A percentile compares a stretch with the other conserved stretches of the same genome.
phyloP scores from a whole-genome alignment of 2,329 filamentous ascomycete species.

The Penicillium expansum region DNA sequence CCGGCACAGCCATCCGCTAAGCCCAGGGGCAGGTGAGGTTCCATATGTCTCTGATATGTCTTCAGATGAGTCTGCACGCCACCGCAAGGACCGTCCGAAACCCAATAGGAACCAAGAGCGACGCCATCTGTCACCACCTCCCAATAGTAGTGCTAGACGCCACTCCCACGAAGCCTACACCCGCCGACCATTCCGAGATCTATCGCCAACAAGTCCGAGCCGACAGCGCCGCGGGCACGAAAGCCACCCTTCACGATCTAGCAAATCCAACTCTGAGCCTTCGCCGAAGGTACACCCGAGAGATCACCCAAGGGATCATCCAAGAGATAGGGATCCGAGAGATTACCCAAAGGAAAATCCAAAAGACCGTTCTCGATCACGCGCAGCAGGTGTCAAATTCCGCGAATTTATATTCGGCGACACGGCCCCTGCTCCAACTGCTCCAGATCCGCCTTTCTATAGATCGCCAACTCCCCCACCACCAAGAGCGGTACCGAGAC shows the following conservation, averaged over 20 bases:
- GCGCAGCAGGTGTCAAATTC: conserved; percentile 23
- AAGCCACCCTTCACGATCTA: conserved; percentile 6
- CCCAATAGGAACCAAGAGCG: conserved; percentile 18
- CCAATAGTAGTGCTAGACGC: conserved; percentile 27
- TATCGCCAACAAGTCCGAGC: conserved; percentile 23
- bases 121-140: conserved; percentile 30
- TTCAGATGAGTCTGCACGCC: conserved; percentile 25
- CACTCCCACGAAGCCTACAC: conserved; percentile 40
- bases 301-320: not conserved
- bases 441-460: conserved; percentile 19
- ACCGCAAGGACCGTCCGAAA: conserved; percentile 8
- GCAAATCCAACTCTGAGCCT: conserved; percentile 14
- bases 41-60: conserved; percentile 30
- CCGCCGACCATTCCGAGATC: conserved; percentile 29
- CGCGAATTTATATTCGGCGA: conserved; percentile 27
- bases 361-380: conserved; percentile 17
- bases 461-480: conserved; percentile 12
- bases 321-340: not conserved
- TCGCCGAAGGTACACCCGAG: not conserved
- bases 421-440: conserved; percentile 9
- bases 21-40: conserved; percentile 19
- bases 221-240: conserved; percentile 12
- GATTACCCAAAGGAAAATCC: not conserved
- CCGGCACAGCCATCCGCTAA: conserved; percentile 18
- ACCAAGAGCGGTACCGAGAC: conserved; percentile 15